These are phyloP conservation scores for Penicillium subrubescens DNA, from an alignment of 495 filamentous ascomycete genomes.

Conservation along the genomic window DNA sequence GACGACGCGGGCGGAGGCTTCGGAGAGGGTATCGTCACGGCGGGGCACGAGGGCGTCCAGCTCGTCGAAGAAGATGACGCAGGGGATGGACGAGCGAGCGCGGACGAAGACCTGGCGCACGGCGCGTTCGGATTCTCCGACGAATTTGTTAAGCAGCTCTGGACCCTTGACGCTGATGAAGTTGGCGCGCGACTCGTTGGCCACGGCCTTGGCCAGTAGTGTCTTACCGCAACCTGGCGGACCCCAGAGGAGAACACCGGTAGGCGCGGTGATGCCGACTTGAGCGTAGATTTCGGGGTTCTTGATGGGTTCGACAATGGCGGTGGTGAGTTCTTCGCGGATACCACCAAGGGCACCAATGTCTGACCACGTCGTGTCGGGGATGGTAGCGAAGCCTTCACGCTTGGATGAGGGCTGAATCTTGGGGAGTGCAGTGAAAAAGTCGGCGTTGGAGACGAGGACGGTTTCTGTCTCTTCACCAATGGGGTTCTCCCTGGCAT, in stretches of 20 bases:
- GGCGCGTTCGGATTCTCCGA: slow-evolving; percentile 91
- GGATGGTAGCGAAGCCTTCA: slow-evolving; percentile 95
- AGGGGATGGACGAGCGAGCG: slow-evolving; percentile 82
- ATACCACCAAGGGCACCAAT: slow-evolving; percentile 83
- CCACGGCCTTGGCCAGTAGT: slow-evolving; percentile 91
- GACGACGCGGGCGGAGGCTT: slow-evolving; percentile 85
- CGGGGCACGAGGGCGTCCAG: slow-evolving; percentile 88
- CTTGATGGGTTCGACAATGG: slow-evolving; percentile 92
- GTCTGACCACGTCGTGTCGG: slow-evolving; percentile 93
- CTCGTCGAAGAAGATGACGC: slow-evolving; percentile 98
- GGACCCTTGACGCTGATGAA: slow-evolving; percentile 98
- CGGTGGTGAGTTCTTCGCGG: slow-evolving; percentile 78
- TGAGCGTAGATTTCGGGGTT: slow-evolving; percentile 75
- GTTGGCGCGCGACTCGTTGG: slow-evolving; percentile 92
- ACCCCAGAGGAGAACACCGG: slow-evolving; percentile 94
- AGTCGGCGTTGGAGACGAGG: slow-evolving; percentile 64
- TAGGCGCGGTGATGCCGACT: slow-evolving; percentile 85
- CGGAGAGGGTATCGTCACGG: slow-evolving; percentile 77
- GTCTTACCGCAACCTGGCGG: slow-evolving; percentile 98
- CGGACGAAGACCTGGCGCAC: slow-evolving; percentile 91
- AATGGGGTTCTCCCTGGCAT: slow-evolving; percentile 52
- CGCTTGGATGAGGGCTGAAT: slow-evolving; percentile 93
- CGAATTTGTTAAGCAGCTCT: slow-evolving; percentile 91
- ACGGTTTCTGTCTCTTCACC: slow-evolving; percentile 46
- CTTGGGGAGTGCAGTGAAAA: slow-evolving; percentile 74